Evolutionary conservation across 1,139 yeast genomes (phyloP), one percentile per base, ranked within the genome.

Genomic region (Kazachstania sp.): DNA sequence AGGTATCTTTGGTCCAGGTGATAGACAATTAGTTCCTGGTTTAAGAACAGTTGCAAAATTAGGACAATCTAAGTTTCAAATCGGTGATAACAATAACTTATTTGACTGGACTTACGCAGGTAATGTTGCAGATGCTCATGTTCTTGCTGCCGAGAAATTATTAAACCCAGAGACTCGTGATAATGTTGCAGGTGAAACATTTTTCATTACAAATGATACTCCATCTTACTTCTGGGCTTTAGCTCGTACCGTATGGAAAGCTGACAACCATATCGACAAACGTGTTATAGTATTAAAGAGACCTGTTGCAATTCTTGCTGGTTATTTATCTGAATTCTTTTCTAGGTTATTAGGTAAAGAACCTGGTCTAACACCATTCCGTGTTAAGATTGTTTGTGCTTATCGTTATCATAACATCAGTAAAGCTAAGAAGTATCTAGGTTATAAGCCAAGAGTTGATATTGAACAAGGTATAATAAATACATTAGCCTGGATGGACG

Each of bases 61-160:
- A 49, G 95, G 95, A 15, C 97, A 92, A 66, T 84, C 92, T 34
- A 85, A 84, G 65, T 87, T 86, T 66, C 98, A 94, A 67, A 73
- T 94, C 45, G 98, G 99, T 54, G 92, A 86, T 65, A 94, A 94
- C 67, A 80, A 85, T 65, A 92, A 92, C 63, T 69, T 94, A 50
- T 94, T 92, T 61, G 99, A 94, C 64, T 88, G 95, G 84, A 88
- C 97, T 0, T 94, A 88, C 60, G 98, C 85, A n/a, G 97, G 97
- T n/a, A 94, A 94, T 66, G 97, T 94, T 20, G 98, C 98, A 0
- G 95, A 88, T 68, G 83, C 97, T 5, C 99, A 94, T 66, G 88
- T 92, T 9, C 71, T 92, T 47, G 98, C 97, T 1, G 95, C 97
- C 2, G 72, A 83, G 57, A 81, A 81, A 66, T 68, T 90, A 18